A percentile compares a stretch with the other conserved stretches of the same genome.
Evolutionary conservation across 306 rosid species (phyloP).

Genomic region (Rubus idaeus): DNA sequence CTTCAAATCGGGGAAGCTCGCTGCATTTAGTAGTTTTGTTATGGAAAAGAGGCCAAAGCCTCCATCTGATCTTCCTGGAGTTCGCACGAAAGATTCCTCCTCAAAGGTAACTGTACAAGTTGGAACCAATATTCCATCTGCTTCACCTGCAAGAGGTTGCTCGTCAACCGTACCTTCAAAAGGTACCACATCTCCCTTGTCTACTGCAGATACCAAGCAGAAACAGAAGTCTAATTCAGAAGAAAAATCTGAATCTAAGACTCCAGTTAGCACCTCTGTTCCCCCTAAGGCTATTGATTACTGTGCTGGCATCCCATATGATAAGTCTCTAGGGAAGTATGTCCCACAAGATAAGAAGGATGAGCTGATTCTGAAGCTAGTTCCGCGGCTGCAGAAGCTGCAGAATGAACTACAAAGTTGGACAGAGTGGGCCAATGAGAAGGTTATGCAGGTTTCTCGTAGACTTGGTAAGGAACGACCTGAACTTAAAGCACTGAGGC

Average conservation of each 20-base stretch:
- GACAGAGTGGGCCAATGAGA: conserved; percentile 59
- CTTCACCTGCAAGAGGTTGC: conserved; percentile 27
- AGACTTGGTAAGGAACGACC: conserved; percentile 42
- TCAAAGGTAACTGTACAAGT: conserved; percentile 28
- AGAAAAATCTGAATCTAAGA: conserved; percentile 18
- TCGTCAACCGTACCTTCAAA: conserved; percentile 29
- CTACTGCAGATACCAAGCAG: conserved; percentile 18
- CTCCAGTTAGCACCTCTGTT: conserved; percentile 21
- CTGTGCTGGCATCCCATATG: conserved; percentile 52
- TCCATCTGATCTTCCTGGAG: conserved; percentile 38
- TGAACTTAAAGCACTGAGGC: conserved; percentile 51
- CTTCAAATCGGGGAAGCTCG: conserved; percentile 39
- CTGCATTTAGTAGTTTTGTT: conserved; percentile 39
- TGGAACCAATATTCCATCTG: conserved; percentile 10
- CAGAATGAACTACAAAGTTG: conserved; percentile 49
- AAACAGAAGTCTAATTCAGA: conserved; percentile 8
- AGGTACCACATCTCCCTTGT: conserved; percentile 28
- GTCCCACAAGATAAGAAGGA: conserved; percentile 52
- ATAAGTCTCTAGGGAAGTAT: conserved; percentile 39
- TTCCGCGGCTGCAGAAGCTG: conserved; percentile 40
- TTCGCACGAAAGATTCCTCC: conserved; percentile 33
- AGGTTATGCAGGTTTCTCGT: conserved; percentile 58
- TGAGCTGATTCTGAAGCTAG: conserved; percentile 42
- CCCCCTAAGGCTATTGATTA: conserved; percentile 31
- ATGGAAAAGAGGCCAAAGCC: conserved; percentile 47